Percentiles rank a stretch among this genome's conserved stretches.
Evolutionary conservation across 2,329 filamentous ascomycete genomes (phyloP).

Genomic region (Aspergillus arachidicola): DNA sequence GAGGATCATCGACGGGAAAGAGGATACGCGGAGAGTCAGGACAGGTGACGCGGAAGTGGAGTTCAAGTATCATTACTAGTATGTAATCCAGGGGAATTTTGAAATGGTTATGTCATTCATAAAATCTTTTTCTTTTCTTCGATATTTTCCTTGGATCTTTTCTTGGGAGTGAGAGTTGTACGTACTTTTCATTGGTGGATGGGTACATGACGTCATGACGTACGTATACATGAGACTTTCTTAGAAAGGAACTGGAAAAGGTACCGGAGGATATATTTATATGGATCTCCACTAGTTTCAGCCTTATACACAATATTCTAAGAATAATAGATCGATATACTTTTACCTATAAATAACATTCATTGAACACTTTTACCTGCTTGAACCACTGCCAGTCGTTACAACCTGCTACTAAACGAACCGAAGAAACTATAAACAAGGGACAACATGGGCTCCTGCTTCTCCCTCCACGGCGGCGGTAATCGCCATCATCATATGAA

Average conservation of each 20-base stretch:
- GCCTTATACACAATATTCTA: background rate
- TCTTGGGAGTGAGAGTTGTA: background rate
- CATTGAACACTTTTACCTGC: background rate
- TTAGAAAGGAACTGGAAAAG: background rate
- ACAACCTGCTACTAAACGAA: background rate
- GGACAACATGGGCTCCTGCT: background rate
- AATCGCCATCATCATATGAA: background rate
- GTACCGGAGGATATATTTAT: background rate
- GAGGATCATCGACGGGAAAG: slow-evolving; percentile 43
- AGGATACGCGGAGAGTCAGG: slow-evolving; percentile 49
- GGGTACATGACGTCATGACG: background rate
- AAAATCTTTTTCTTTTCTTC: background rate
- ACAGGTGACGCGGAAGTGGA: slow-evolving; percentile 53
- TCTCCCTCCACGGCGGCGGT: background rate
- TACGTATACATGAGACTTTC: background rate
- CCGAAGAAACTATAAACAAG: no score
- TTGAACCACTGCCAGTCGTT: background rate
- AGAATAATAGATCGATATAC: background rate
- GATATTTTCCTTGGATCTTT: background rate
- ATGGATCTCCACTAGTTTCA: background rate
- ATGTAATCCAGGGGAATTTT: background rate
- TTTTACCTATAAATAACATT: background rate
- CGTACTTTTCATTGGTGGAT: background rate
- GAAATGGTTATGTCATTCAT: background rate
- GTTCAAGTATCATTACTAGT: slow-evolving; percentile 50